These are phyloP conservation scores for Rubia balearica DNA, from an alignment of 305 asterid genomes.

Conservation along the genomic window DNA sequence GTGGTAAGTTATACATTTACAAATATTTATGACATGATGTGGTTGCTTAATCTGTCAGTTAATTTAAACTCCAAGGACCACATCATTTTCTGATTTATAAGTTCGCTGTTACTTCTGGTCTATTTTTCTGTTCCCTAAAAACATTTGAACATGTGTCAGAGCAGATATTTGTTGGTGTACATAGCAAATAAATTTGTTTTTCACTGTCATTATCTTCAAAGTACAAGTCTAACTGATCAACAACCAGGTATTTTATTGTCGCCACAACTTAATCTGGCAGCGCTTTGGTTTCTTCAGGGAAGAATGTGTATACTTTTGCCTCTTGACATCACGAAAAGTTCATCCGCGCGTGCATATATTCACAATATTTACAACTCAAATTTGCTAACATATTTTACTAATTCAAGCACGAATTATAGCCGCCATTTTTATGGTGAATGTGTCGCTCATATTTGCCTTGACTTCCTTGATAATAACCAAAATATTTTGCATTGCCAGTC, in stretches of 20 bases:
- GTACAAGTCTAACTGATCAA: neutral
- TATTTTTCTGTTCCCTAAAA: neutral
- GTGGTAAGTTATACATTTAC: constrained; percentile 53
- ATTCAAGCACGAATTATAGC: neutral
- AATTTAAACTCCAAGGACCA: neutral
- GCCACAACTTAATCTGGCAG: neutral
- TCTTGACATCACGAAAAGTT: neutral
- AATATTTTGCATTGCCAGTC: constrained; percentile 13
- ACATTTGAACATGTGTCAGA: constrained; percentile 9
- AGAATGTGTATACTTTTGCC: neutral
- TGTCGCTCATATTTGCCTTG: neutral
- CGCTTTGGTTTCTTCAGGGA: neutral
- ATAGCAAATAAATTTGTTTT: neutral
- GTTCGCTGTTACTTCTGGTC: neutral
- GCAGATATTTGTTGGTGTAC: neutral
- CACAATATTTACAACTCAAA: neutral
- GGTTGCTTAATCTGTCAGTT: neutral
- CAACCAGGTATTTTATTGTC: neutral
- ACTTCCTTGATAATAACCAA: neutral
- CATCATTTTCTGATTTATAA: neutral
- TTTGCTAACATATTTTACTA: neutral
- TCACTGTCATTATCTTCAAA: neutral
- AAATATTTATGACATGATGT: neutral
- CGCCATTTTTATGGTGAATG: neutral
- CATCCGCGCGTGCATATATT: neutral